Conservation (phyloP, 2,329 filamentous ascomycete genomes). For the Fusarium nygamai region DNA sequence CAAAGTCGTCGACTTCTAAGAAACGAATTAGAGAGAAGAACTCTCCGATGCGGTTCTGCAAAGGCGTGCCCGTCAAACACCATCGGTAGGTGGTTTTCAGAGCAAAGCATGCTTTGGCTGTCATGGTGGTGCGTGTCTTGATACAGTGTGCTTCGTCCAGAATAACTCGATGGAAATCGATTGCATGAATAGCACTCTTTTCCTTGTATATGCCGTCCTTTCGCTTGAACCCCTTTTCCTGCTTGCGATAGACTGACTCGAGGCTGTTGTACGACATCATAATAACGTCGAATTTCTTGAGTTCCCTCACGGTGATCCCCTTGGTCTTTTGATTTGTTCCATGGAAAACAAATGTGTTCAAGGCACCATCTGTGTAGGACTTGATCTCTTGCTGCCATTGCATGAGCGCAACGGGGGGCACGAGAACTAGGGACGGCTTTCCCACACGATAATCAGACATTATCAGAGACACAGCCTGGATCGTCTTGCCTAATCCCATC, state of each 20-base stretch:
- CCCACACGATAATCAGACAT: conserved; percentile 96
- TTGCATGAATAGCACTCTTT: conserved; percentile 80
- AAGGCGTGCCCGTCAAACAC: conserved; percentile 93
- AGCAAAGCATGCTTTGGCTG: conserved; percentile 94
- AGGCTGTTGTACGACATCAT: conserved; percentile 96
- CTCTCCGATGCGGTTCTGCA: conserved; percentile 97
- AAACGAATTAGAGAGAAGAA: conserved; percentile 96
- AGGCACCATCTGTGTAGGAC: conserved; percentile 83
- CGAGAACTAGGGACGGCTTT: conserved; percentile 84
- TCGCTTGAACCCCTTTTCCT: conserved; percentile 88
- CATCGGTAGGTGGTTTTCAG: conserved; percentile 89
- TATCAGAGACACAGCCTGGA: conserved; percentile 95
- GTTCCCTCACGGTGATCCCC: conserved; percentile 75
- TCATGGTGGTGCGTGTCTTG: conserved; percentile 88
- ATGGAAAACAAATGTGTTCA: conserved; percentile 92
- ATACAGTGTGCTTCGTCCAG: conserved; percentile 97
- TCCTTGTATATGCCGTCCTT: conserved; percentile 85
- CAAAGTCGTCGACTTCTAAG: conserved; percentile 86
- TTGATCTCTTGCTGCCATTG: conserved; percentile 90
- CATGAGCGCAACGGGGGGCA: conserved; percentile 93
- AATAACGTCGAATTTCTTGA: conserved; percentile 89
- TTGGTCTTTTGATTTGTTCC: conserved; percentile 87
- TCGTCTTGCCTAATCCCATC: conserved; percentile 99
- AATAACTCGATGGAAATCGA: conserved; percentile 89
- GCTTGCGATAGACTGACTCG: conserved; percentile 91